These are phyloP conservation scores for Symbiodinium natans DNA, from an alignment of 73 alveolate genomes.

Conservation along the genomic window DNA sequence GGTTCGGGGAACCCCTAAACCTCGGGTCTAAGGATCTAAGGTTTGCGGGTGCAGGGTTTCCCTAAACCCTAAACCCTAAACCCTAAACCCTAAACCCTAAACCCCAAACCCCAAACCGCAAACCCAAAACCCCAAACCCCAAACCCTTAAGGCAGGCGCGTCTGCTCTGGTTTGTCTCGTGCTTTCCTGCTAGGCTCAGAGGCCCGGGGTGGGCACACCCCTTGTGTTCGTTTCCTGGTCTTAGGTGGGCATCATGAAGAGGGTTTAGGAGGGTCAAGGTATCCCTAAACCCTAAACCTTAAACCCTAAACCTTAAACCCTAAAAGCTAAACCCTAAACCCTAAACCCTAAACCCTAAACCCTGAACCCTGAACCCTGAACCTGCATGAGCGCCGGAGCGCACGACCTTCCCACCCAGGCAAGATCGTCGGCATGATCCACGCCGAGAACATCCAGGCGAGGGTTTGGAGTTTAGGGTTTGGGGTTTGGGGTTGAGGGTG, in stretches of 20 bases:
- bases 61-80: background rate
- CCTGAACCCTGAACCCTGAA: background rate
- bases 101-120: background rate
- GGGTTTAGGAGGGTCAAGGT: background rate
- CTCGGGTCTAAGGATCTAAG: too few relatives aligned
- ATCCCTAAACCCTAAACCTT: background rate
- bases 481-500: background rate
- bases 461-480: background rate
- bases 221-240: too few relatives aligned
- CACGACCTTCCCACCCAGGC: background rate
- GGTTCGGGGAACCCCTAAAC: too few relatives aligned
- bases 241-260: too few relatives aligned
- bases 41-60: background rate
- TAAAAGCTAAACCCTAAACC: background rate
- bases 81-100: background rate
- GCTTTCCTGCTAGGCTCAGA: too few relatives aligned
- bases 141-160: too few relatives aligned
- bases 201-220: too few relatives aligned
- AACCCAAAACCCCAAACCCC: too few relatives aligned
- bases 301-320: background rate
- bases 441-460: background rate
- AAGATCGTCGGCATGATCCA: slow-evolving; percentile 2
- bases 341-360: background rate
- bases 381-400: background rate
- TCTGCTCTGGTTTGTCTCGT: too few relatives aligned